Base-by-base conservation (phyloP, 1,139 yeast genomes). In the Nakaseomyces nivariensis region DNA sequence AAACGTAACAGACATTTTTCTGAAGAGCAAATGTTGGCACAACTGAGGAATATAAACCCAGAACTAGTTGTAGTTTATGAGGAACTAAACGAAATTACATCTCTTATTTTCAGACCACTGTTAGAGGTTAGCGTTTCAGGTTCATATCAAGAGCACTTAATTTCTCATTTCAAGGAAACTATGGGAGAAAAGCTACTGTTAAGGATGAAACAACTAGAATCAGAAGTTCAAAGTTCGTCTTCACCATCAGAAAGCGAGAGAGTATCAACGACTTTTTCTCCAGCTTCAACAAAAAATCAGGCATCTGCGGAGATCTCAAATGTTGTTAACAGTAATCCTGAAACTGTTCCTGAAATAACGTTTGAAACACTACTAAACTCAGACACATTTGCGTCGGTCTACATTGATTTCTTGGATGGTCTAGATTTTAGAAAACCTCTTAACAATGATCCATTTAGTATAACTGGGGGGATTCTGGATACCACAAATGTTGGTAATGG, bases 191-290 rank as follows among this genome's bases (percentile, higher is more conserved):
- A 41, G 13, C n/a, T 41, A 17, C 25, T 41, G 7, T 26, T 17
- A 29, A 27, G 34, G 10, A 41, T 41, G 44, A 41, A 41, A 41
- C 44, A 41, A 29, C 27, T 41, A 6, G 44, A 41, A 13, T 41
- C 44, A 5, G 44, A 41, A 25, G 44, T 41, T 7, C 44, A 41
- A 29, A 41, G 44, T 29, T 41, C 44, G 7, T 27, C 44, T 29
- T 27, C 44, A 6, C 44, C 44, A 27, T 41, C 44, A 5, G 25
- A 25, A 3, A 41, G 33, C 27, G 44, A 41, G 8, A 29, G 8
- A 9, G n/a, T 29, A 27, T 41, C 44, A 5, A 41, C 44, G 1
- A 29, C 34, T 13, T 38, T 38, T 11, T 38, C 42, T 25, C 42
- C 42, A 24, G 24, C 24, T 4, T 27, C 44, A 9, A 41, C 44